A percentile compares a stretch with the other conserved stretches of the same genome.
Conservation (phyloP, 371 early-diverging fungal genomes). For the Chytridiales sp. region DNA sequence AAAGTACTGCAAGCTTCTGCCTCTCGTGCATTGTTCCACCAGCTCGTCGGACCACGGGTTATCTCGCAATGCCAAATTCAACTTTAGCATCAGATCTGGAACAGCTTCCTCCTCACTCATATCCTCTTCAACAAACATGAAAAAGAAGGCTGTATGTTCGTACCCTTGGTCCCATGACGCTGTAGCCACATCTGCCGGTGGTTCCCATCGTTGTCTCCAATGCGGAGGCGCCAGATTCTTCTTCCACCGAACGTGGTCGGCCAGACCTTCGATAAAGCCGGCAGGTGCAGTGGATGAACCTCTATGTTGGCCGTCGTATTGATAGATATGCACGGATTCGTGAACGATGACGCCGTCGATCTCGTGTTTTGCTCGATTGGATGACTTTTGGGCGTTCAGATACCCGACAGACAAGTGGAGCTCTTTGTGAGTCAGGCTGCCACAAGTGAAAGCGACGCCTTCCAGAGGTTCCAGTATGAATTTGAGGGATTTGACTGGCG, state of each 20-base stretch:
- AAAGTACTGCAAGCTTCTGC: slow-evolving; percentile 3
- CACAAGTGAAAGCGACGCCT: slow-evolving; percentile 23
- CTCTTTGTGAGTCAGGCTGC: neutral
- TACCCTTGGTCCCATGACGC: slow-evolving; percentile 44
- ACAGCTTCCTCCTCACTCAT: too few species aligned
- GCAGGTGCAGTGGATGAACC: slow-evolving; percentile 10
- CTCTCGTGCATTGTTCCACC: neutral
- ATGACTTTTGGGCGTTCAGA: slow-evolving; percentile 1
- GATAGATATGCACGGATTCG: slow-evolving; percentile 36
- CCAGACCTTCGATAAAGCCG: slow-evolving; percentile 43
- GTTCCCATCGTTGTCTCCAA: slow-evolving; percentile 18
- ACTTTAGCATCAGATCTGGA: too few species aligned
- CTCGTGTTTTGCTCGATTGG: slow-evolving; percentile 13
- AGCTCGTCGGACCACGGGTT: slow-evolving; percentile 10
- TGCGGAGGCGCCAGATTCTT: slow-evolving; percentile 27
- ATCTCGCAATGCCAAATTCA: slow-evolving; percentile 19
- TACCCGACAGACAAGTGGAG: slow-evolving; percentile 17
- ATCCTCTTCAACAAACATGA: slow-evolving; percentile 34
- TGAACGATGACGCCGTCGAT: slow-evolving; percentile 37
- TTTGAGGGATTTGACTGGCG: too few species aligned
- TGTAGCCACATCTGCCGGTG: neutral
- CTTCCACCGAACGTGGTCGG: slow-evolving; percentile 39
- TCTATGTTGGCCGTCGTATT: slow-evolving; percentile 14
- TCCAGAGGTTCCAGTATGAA: too few species aligned
- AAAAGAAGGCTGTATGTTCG: slow-evolving; percentile 42